Base-by-base conservation (phyloP, 2,329 filamentous ascomycete genomes). In the Colletotrichum spinosum region DNA sequence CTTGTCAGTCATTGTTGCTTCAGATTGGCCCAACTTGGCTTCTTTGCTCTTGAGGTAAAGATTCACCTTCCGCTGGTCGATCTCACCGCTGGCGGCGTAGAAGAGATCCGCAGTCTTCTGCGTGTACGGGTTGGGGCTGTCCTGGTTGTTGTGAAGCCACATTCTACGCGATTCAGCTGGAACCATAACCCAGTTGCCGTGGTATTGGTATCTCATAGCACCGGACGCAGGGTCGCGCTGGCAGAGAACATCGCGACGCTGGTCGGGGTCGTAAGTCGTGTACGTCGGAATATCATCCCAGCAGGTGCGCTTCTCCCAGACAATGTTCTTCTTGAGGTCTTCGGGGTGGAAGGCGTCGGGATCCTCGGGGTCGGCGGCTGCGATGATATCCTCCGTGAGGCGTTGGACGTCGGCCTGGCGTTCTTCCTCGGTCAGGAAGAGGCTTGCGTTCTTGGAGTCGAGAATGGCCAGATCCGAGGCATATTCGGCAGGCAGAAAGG, bases 61-160 rank as follows among this genome's bases (percentile, higher is more conserved):
- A 33, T 73, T 71, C 67, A 70, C 69, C 3, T 62, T 71, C n/a
- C 72, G 68, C 2, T 70, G 33, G 13, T 76, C 71, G 39, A 70
- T 44, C 15, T 56, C 37, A 7, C 65, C 69, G 1, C 48, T 62
- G 15, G 59, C 58, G 4, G n/a, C 25, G n/a, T 71, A 75, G 41
- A 71, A 68, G 2, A 60, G 35, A 35, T 75, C 72, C 2, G 51
- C 35, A 11, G 56, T 61, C 17, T 61, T 50, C 37, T 65, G 65
- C 3, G 60, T 65, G 35, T 50, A 60, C 3, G 49, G 44, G 13
- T 68, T 5, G 34, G 44, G n/a, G 35, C 49, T 65, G 53, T 62
- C 54, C 10, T 61, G 46, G n/a, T 69, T 67, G 54, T 69, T 50
- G 15, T 68, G 53, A 34, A 68, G 57, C 56, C 60, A 67, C 38